These are phyloP conservation scores for Plasmodium coatneyi DNA, from an alignment of 169 alveolate genomes.

Conservation along the genomic window DNA sequence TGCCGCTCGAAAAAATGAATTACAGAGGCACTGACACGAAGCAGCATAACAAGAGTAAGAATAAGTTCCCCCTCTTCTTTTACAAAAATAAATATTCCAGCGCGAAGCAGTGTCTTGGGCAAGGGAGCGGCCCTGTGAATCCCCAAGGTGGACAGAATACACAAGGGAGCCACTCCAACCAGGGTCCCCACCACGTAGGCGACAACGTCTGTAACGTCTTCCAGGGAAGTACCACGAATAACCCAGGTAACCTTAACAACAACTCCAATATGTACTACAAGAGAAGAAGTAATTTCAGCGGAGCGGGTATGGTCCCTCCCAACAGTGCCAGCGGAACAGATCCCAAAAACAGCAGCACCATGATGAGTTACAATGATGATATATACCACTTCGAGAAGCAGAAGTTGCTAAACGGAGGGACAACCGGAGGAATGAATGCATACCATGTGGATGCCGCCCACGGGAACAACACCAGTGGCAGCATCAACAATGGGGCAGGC, in stretches of 20 bases:
- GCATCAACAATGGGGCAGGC: background rate
- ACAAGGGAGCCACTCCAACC: background rate
- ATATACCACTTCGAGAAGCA: background rate
- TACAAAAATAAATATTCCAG: slow-evolving; percentile 44
- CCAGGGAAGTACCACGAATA: background rate
- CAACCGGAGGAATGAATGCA: background rate
- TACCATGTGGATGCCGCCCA: background rate
- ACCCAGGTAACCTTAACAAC: background rate
- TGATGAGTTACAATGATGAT: background rate
- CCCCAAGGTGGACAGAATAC: background rate
- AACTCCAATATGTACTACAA: background rate
- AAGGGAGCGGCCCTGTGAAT: background rate
- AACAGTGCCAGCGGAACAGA: background rate
- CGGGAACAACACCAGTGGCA: background rate
- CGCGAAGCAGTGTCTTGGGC: background rate
- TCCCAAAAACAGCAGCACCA: background rate
- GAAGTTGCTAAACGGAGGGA: background rate
- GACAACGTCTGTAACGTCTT: background rate
- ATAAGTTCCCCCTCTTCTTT: slow-evolving; percentile 31
- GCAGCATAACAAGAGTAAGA: slow-evolving; percentile 25
- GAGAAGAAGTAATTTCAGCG: background rate
- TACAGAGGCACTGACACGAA: slow-evolving; percentile 15
- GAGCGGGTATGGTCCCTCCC: background rate
- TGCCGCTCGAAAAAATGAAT: slow-evolving; percentile 1
- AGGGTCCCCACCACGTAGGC: background rate